phyloP scores from a whole-genome alignment of 306 rosid genomes.

The Casuarina equisetifolia region DNA sequence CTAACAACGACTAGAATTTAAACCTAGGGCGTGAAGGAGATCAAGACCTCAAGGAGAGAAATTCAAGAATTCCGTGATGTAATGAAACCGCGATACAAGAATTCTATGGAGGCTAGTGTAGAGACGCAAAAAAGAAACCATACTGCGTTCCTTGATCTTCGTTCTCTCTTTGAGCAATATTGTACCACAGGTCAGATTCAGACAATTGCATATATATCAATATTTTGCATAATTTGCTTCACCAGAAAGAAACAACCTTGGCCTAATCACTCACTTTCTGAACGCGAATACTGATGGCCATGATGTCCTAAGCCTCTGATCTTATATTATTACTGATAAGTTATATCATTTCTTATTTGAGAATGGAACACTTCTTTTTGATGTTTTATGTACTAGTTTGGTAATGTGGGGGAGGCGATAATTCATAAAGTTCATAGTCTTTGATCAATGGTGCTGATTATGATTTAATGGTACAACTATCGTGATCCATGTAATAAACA shows the following conservation, averaged over 20 bases:
- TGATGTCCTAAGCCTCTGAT: not conserved
- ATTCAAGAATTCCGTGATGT: no score
- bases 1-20: no score
- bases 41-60: no score
- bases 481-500: not conserved
- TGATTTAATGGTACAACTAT: not conserved
- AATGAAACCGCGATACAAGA: no score
- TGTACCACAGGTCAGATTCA: no score
- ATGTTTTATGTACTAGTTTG: not conserved
- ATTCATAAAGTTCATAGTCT: not conserved
- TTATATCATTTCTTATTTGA: not conserved
- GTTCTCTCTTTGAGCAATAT: no score
- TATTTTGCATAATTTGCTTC: not conserved
- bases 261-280: not conserved
- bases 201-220: no score
- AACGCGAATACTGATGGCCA: not conserved
- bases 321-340: not conserved
- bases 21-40: no score
- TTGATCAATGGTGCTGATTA: not conserved
- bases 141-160: no score
- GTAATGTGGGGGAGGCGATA: not conserved
- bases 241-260: not conserved
- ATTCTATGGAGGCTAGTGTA: no score
- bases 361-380: not conserved
- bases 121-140: no score